Percentiles rank a stretch among this genome's conserved stretches.
Evolutionary conservation across 306 rosid genomes (phyloP).

Genomic region (Acacia melanoxylon): DNA sequence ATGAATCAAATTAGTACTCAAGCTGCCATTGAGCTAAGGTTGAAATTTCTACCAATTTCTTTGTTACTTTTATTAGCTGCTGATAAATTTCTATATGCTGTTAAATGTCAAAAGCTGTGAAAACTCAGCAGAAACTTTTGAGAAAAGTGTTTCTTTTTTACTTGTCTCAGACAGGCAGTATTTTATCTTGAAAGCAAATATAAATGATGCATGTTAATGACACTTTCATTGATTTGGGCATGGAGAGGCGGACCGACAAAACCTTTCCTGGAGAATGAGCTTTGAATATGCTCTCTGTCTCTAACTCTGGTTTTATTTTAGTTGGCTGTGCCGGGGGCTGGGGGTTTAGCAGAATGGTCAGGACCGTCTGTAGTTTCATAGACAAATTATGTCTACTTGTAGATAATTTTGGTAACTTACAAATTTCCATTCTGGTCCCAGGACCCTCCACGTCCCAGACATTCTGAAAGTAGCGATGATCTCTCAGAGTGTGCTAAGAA

Average conservation of each 20-base stretch:
- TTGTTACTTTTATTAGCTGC: constrained; percentile 3
- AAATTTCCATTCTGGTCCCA: constrained; percentile 36
- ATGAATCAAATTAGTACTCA: neutral
- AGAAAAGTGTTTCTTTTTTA: neutral
- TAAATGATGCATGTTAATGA: neutral
- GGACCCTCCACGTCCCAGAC: constrained; percentile 65
- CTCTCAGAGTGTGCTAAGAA: constrained; percentile 94
- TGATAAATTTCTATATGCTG: constrained; percentile 1
- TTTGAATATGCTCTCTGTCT: constrained; percentile 10
- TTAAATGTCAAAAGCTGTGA: neutral
- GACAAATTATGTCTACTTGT: constrained; percentile 4
- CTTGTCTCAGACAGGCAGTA: constrained; percentile 1
- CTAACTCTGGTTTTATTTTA: neutral
- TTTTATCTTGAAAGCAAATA: neutral
- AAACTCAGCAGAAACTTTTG: neutral
- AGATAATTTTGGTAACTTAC: constrained; percentile 29
- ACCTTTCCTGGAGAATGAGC: constrained; percentile 4
- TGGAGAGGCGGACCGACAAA: constrained; percentile 8
- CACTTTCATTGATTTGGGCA: neutral
- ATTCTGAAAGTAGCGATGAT: constrained; percentile 49
- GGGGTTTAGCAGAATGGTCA: neutral
- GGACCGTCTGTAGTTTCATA: neutral
- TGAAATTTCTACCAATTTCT: neutral
- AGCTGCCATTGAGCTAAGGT: neutral
- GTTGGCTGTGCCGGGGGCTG: too few species aligned